These are phyloP conservation scores for Funneliformis mosseae DNA, from an alignment of 192 early-diverging fungal species.

Conservation along the genomic window DNA sequence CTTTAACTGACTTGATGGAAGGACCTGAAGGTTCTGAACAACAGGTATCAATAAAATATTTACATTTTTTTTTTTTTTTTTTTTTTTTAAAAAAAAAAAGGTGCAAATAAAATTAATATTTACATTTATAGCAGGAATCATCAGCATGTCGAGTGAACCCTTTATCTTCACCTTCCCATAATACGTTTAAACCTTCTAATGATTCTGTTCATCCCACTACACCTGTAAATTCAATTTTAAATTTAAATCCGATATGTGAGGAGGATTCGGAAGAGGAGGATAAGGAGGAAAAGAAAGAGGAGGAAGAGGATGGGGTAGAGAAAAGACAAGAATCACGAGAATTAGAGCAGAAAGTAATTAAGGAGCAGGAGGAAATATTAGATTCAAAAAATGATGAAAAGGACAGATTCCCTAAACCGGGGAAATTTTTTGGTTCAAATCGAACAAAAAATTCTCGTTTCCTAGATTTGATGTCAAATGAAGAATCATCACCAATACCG, in stretches of 20 bases:
- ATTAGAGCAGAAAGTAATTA: background rate
- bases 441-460: background rate
- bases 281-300: background rate
- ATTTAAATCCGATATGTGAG: background rate
- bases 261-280: background rate
- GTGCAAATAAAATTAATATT: background rate
- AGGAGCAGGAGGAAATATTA: background rate
- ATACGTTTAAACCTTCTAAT: background rate
- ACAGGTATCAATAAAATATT: conserved; percentile 12
- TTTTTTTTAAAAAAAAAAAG: background rate
- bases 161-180: background rate
- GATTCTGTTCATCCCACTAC: background rate
- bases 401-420: background rate
- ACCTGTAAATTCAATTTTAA: background rate
- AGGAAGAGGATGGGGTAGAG: background rate
- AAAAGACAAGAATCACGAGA: background rate
- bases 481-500: background rate
- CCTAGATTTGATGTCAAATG: background rate
- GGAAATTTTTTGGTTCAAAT: background rate
- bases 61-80: background rate
- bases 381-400: background rate
- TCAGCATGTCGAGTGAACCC: background rate
- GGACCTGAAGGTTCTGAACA: conserved; percentile 16
- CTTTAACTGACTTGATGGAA: conserved; percentile 26
- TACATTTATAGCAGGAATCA: background rate